Evolutionary conservation across 768 basidiomycete genomes (phyloP), one percentile per base, ranked within the genome.

Genomic region (Tremella fuciformis): DNA sequence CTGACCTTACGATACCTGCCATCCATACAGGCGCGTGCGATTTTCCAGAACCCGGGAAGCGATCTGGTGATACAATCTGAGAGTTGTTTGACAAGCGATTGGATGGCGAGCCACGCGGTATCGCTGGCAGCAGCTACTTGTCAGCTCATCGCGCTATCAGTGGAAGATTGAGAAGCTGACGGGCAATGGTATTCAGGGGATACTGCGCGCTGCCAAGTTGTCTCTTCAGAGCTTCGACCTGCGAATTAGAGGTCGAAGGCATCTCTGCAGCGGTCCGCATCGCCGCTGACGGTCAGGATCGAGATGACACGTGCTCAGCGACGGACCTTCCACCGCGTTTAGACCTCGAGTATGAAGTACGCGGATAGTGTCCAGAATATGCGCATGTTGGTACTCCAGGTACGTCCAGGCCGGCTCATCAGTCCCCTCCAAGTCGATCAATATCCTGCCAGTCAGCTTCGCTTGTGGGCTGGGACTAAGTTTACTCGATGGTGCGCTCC

Each of bases 351-450:
- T 46, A 79, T 79, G 77, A 85, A 87, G 2, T 83, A 77, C 34
- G 64, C 82, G 84, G 84, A 93, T 88, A 55, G 83, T 83, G 34
- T 86, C 83, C 67, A 93, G 79, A 49, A 97, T 90, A 69, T 90
- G 83, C 42, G 84, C 83, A 72, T 98, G 91, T 64, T 98, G 93
- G 56, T 86, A 85, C 66, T 98, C 96, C 66, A 99, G 89, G 76
- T 89, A 99, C 8, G 86, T 85, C 96, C 94, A 99, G 44, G 91
- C 83, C 0, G 93, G 90, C 70, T 99, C 94, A 58, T 94, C 91
- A 11, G 84, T 81, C 1, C 84, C 81, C 67, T 88, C 89, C 57
- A 99, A 78, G 63, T 99, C 94, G 50, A 92, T 80, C 29, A 98
- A 78, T 50, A 97, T 87, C 69, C 94, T 98, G 53, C 9, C 37